Evolutionary conservation across 2,329 filamentous ascomycete genomes (phyloP).

Genomic region (Sporothrix sp.): DNA sequence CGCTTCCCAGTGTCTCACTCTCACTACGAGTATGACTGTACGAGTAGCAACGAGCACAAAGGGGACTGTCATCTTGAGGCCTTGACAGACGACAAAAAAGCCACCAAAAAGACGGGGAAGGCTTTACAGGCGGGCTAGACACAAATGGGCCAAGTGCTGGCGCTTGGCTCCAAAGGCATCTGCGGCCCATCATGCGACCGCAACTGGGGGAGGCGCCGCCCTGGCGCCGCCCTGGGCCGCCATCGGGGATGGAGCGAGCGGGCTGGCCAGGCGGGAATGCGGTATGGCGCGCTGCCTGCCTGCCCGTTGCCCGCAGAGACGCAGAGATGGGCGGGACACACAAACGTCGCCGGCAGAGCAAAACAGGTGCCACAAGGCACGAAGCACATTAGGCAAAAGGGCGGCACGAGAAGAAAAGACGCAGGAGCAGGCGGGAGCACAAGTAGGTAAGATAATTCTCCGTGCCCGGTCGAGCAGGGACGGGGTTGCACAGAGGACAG

Average conservation of each 20-base stretch:
- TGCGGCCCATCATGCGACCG: conserved; percentile 16
- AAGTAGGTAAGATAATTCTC: not conserved
- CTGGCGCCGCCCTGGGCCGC: conserved; percentile 1
- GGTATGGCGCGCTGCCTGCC: too few relatives aligned
- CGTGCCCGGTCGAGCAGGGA: too few relatives aligned
- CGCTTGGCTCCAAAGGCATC: conserved; percentile 9
- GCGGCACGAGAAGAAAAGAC: not conserved
- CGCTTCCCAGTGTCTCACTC: too few relatives aligned
- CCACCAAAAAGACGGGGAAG: too few relatives aligned
- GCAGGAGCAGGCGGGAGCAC: not conserved
- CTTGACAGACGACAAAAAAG: too few relatives aligned
- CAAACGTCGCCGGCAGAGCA: not conserved
- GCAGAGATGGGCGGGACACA: not conserved
- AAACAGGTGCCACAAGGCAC: not conserved
- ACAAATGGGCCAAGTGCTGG: not conserved
- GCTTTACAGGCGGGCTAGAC: not conserved
- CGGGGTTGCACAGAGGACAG: too few relatives aligned
- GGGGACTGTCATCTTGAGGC: too few relatives aligned
- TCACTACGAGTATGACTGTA: too few relatives aligned
- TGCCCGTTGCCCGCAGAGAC: too few relatives aligned
- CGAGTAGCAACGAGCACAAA: too few relatives aligned
- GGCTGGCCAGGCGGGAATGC: conserved; percentile 15
- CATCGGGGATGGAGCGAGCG: conserved; percentile 9
- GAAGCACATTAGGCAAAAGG: not conserved
- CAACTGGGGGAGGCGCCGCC: conserved; percentile 9